phyloP scores from a whole-genome alignment of 2,329 filamentous ascomycete genomes.

The Aspergillus sp. region DNA sequence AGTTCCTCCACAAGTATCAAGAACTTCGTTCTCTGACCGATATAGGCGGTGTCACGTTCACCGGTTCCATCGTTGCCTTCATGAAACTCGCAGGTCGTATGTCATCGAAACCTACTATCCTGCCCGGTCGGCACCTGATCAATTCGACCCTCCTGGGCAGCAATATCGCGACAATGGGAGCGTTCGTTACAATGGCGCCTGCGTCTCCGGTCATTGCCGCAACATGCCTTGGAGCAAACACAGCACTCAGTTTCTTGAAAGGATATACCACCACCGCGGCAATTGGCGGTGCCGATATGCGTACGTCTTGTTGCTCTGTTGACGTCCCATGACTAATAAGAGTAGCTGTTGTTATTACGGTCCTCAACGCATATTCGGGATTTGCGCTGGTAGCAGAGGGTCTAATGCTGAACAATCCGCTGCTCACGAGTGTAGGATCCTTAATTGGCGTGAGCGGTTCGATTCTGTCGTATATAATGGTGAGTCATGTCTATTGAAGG shows the following conservation, averaged over 20 bases:
- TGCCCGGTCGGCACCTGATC: constrained; percentile 72
- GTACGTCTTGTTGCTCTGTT: constrained; percentile 30
- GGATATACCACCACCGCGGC: constrained; percentile 84
- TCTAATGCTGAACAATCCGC: constrained; percentile 84
- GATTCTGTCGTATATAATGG: constrained; percentile 79
- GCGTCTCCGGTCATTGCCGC: constrained; percentile 76
- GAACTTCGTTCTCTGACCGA: constrained; percentile 3
- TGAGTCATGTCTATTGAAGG: constrained; percentile 6
- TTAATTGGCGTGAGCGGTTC: constrained; percentile 86
- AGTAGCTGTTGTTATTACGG: constrained; percentile 77
- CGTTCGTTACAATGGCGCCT: constrained; percentile 77
- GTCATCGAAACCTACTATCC: constrained; percentile 69
- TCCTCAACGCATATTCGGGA: constrained; percentile 85
- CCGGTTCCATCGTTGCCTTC: constrained; percentile 85
- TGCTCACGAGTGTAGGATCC: constrained; percentile 80
- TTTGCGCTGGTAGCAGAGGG: constrained; percentile 89
- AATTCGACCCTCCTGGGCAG: constrained; percentile 72
- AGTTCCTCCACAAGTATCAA: background rate
- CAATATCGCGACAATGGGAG: constrained; percentile 79
- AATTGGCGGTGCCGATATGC: constrained; percentile 93
- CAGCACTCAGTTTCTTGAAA: constrained; percentile 75
- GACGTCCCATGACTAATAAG: constrained; percentile 11
- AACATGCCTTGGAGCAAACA: constrained; percentile 71
- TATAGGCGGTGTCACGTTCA: constrained; percentile 74
- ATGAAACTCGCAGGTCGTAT: constrained; percentile 80